A percentile compares a stretch with the other conserved stretches of the same genome.
phyloP scores from a whole-genome alignment of 306 rosid species.

The Inga leiocalycina region DNA sequence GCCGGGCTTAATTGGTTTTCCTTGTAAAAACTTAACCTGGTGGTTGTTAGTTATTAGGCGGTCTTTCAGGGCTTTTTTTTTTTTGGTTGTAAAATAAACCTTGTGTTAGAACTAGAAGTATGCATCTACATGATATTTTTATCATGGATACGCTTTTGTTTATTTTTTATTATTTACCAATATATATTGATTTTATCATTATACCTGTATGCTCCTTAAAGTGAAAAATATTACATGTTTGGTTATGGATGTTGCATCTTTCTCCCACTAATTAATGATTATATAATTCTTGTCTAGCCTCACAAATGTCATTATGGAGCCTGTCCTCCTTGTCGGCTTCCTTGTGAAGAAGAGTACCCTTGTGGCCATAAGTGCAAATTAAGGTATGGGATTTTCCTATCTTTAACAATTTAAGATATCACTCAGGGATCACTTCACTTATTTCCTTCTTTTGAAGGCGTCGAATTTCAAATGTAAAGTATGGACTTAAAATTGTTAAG shows the following conservation, averaged over 20 bases:
- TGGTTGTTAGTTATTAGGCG: not conserved
- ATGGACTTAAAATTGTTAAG: constrained; percentile 3
- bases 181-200: not conserved
- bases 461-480: constrained; percentile 9
- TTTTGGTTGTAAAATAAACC: not conserved
- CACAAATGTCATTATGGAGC: constrained; percentile 99
- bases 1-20: not conserved
- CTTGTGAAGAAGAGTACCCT: constrained; percentile 77
- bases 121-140: not conserved
- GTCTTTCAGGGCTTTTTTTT: not conserved
- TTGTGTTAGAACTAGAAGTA: not conserved
- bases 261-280: constrained; percentile 29
- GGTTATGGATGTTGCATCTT: not conserved
- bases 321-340: constrained; percentile 77
- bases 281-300: constrained; percentile 57
- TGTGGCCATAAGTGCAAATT: constrained; percentile 88
- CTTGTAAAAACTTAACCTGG: not conserved
- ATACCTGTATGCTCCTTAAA: constrained; percentile 15
- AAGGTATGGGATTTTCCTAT: constrained; percentile 57
- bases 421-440: not conserved
- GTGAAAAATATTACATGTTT: constrained; percentile 13
- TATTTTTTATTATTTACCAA: not conserved
- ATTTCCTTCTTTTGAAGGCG: not conserved
- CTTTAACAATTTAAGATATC: constrained; percentile 17
- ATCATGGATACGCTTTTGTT: not conserved